Evolutionary conservation across 2,329 filamentous ascomycete genomes (phyloP), one percentile per base, ranked within the genome.

Genomic region (Periconia sp.): DNA sequence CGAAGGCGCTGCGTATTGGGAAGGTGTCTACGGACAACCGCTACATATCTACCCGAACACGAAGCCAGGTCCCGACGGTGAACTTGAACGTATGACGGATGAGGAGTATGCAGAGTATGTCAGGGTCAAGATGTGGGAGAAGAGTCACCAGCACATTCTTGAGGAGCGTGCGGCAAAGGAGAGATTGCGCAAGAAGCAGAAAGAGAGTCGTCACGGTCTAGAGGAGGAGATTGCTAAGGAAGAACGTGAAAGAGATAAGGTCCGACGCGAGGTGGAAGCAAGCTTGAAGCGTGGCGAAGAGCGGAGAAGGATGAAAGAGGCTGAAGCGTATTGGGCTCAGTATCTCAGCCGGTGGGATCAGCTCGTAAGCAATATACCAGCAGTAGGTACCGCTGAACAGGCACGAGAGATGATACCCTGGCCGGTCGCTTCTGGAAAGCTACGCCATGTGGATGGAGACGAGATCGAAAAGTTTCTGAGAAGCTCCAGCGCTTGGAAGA

Each of bases 1-100:
- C 69, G 94, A 99, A 76, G 94, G 93, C 45, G 94, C 94, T 1
- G 84, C 86, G 8, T 99, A 94, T 77, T 99, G 94, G 94, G 89
- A 97, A 72, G 85, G 85, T 15, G 90, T 99, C n/a, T 99, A 97
- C 74, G 92, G 92, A 1, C 93, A 97, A 71, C 93, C 94, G 0
- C 89, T 97, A 47, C 92, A 97, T 74, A 84, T 85, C 7, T 97
- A 95, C 70, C 71, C 84, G 0, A 79, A 82, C 23, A 79, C 81
- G 0, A 79, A 68, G 82, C 82, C 57, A 73, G 86, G 66, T 49
- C 76, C 59, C 47, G 76, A 62, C 40, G 84, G 83, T 15, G 79
- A 81, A 54, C 79, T 96, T 13, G 91, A 96, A 73, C 82, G 81
- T 58, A 97, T 97, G 93, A 86, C 81, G 9, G 94, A 97, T 63